These are phyloP conservation scores for Eucalyptus sp. DNA, from an alignment of 345 rosid genomes.

Conservation along the genomic window DNA sequence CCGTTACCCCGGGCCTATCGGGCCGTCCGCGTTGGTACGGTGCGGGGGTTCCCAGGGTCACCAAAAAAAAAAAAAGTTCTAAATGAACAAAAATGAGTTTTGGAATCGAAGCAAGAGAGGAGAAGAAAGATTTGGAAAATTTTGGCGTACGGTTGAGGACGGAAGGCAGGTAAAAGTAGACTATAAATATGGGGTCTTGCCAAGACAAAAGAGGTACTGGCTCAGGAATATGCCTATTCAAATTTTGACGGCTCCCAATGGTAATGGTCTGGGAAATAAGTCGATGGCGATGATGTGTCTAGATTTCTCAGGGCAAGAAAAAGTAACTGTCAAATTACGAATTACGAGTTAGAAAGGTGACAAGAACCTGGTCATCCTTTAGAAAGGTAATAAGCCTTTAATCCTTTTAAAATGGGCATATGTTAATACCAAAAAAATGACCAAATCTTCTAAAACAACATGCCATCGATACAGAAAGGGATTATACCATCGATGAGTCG, in stretches of 20 bases:
- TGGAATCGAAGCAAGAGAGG: background rate
- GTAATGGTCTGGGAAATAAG: background rate
- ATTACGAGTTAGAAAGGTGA: background rate
- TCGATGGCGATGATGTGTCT: background rate
- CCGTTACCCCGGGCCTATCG: no score
- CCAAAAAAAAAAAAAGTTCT: background rate
- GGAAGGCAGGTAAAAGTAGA: background rate
- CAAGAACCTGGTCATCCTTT: background rate
- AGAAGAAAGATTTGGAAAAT: background rate
- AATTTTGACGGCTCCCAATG: background rate
- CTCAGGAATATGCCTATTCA: background rate
- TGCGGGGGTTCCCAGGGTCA: no score
- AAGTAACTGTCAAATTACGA: background rate
- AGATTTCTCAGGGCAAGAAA: background rate
- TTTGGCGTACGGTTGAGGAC: background rate
- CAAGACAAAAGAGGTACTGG: background rate
- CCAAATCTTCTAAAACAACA: background rate
- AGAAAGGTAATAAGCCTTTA: background rate
- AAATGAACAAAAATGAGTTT: background rate
- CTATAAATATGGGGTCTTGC: background rate
- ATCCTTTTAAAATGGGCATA: no score
- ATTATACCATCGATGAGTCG: accelerated
- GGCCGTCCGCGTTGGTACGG: no score
- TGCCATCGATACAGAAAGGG: background rate
- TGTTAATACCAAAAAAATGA: background rate